Evolutionary conservation across 176 grass and related monocot species (phyloP).

Genomic region (Phoenix dactylifera): DNA sequence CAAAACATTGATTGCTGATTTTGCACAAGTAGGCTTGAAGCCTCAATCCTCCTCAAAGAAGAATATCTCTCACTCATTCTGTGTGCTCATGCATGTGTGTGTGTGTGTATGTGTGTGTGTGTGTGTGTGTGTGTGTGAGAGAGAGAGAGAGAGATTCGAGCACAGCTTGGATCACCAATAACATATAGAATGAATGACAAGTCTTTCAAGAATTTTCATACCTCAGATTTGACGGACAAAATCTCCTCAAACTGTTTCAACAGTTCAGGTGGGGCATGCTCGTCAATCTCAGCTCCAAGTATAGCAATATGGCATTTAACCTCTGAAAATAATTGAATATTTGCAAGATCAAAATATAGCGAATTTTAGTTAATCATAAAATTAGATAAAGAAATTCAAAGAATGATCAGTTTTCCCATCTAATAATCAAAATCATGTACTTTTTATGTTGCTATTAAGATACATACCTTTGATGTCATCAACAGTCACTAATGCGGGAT

Average conservation of each 20-base stretch:
- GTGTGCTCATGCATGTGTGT: too few relatives aligned
- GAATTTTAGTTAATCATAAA: too few relatives aligned
- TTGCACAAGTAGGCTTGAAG: slow-evolving; percentile 25
- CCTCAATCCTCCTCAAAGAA: slow-evolving; percentile 14
- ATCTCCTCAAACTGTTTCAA: slow-evolving; percentile 31
- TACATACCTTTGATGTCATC: slow-evolving; percentile 31
- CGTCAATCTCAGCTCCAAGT: slow-evolving; percentile 37
- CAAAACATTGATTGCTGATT: background rate
- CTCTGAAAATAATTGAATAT: slow-evolving; percentile 17
- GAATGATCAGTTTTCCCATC: too few relatives aligned
- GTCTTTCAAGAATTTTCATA: slow-evolving; percentile 6
- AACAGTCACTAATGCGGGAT: slow-evolving; percentile 10
- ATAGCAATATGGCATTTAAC: slow-evolving; percentile 34
- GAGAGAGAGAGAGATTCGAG: too few relatives aligned
- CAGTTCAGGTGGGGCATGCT: slow-evolving; percentile 22
- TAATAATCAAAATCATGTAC: background rate
- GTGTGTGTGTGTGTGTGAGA: too few relatives aligned
- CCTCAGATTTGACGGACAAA: slow-evolving; percentile 27
- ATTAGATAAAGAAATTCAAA: too few relatives aligned
- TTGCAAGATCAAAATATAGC: too few relatives aligned
- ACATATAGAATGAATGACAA: background rate
- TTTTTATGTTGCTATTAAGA: background rate
- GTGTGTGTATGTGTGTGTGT: too few relatives aligned
- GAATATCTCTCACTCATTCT: background rate
- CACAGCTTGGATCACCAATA: too few relatives aligned